Conservation (phyloP, 2,329 filamentous ascomycete genomes). For the Geosmithia putterillii region DNA sequence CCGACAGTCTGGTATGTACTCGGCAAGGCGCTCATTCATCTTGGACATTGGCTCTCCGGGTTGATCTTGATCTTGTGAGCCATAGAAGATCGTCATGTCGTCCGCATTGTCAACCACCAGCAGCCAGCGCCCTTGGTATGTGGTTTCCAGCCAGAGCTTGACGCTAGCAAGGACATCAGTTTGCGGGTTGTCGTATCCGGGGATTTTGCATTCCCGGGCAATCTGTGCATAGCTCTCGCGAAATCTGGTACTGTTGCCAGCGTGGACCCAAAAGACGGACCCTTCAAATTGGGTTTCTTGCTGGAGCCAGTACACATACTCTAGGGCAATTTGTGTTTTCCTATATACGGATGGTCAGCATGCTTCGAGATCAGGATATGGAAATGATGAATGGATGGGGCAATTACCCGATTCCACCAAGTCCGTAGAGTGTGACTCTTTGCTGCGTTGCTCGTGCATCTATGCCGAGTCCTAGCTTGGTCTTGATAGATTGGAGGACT, state of each 20-base stretch:
- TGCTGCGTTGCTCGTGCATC: not conserved
- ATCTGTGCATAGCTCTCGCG: not conserved
- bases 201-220: not conserved
- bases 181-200: slow-evolving; percentile 4
- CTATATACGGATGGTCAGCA: slow-evolving; percentile 10
- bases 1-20: slow-evolving; percentile 15
- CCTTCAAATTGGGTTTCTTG: slow-evolving; percentile 6
- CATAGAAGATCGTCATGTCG: slow-evolving; percentile 2
- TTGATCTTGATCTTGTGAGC: not conserved
- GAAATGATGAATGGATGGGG: not conserved
- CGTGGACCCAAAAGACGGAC: slow-evolving; percentile 21
- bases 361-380: slow-evolving; percentile 3
- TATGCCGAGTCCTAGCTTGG: not conserved
- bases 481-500: not conserved
- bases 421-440: not conserved
- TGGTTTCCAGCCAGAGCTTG: slow-evolving; percentile 11
- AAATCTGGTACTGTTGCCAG: slow-evolving; percentile 4
- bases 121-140: slow-evolving; percentile 7
- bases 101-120: slow-evolving; percentile 5
- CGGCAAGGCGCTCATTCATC: too few relatives aligned
- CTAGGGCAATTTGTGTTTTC: slow-evolving; percentile 21
- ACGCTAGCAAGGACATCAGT: slow-evolving; percentile 9
- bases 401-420: not conserved
- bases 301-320: slow-evolving; percentile 13
- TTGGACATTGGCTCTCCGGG: too few relatives aligned